phyloP scores from a whole-genome alignment of 2,329 filamentous ascomycete genomes.

The Chaetomium strumarium region DNA sequence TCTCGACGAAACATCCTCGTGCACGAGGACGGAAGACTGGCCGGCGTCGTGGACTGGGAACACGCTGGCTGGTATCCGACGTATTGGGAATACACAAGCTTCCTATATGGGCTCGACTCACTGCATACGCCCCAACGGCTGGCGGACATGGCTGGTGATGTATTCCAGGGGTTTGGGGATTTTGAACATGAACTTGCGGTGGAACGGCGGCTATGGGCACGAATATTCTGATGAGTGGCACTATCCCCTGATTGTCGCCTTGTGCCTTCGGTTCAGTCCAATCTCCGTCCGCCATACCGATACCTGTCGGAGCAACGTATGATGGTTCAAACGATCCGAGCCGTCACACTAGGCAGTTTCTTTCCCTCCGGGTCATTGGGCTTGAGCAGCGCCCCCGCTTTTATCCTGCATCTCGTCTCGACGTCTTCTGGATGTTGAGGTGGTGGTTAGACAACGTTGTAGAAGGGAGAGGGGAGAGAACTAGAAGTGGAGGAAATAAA shows the following conservation, averaged over 20 bases:
- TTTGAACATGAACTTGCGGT: neutral
- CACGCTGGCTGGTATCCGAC: neutral
- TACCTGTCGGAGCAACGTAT: neutral
- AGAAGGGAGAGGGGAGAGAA: no score
- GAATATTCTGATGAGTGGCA: neutral
- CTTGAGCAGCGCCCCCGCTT: neutral
- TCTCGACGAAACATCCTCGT: neutral
- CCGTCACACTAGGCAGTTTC: neutral
- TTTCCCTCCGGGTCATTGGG: neutral
- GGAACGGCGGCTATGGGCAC: neutral
- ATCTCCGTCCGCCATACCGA: neutral
- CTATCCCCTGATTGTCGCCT: neutral
- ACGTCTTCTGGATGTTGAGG: neutral
- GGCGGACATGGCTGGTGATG: neutral
- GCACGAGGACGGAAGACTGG: neutral
- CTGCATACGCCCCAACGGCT: neutral
- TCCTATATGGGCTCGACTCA: neutral
- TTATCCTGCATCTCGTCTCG: neutral
- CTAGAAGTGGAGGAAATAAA: no score
- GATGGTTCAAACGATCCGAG: neutral
- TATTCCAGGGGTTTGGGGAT: neutral
- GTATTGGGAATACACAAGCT: constrained; percentile 3
- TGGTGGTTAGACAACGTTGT: neutral
- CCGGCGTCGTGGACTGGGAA: neutral
- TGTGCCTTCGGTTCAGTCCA: neutral